Evolutionary conservation across 2,329 filamentous ascomycete genomes (phyloP), one percentile per base, ranked within the genome.

Genomic region (Fusarium sp.): DNA sequence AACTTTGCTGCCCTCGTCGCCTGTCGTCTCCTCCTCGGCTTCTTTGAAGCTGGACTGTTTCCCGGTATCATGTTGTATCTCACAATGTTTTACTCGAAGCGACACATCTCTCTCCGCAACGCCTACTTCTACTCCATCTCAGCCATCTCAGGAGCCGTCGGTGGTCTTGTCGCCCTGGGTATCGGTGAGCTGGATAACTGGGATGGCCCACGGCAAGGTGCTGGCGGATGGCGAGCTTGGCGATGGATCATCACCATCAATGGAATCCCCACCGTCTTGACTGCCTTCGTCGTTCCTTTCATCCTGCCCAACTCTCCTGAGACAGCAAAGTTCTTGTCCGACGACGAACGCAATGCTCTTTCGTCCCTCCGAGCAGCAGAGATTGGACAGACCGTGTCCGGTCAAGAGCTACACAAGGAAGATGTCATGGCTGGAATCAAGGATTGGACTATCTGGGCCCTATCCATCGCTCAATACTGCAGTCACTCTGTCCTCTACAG

Each of bases 51-150:
- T 14, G 90, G 89, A 6, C 82, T 92, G 0, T 89, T 89, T 69
- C 89, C 88, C 0, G 89, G 89, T 9, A 86, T 92, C 82, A 72
- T 88, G 79, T 62, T 87, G 80, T 91, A 92, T 72, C 84, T 93
- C 0, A 90, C 88, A 0, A 92, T 89, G 74, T 94, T 92, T 91
- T 94, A 93, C 64, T 78, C n/a, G n/a, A 63, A 63, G 34, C 29
- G 31, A 18, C 45, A 63, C 61, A 63, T 63, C 35, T 63, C 61
- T 14, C 45, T 63, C 22, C 61, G 61, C 61, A 63, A 63, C 7
- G 61, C 61, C 20, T 63, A 63, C 35, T 63, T 63, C n/a, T 63
- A 63, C 35, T 63, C 61, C 31, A 54, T 63, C 42, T 63, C 61
- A 11, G 61, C 61, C 45, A 63, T 63, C 45, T 63, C 61, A 4